A percentile compares a stretch with the other conserved stretches of the same genome.
Evolutionary conservation across 2,329 filamentous ascomycete species (phyloP).

Genomic region (Ophiobolus disseminans): DNA sequence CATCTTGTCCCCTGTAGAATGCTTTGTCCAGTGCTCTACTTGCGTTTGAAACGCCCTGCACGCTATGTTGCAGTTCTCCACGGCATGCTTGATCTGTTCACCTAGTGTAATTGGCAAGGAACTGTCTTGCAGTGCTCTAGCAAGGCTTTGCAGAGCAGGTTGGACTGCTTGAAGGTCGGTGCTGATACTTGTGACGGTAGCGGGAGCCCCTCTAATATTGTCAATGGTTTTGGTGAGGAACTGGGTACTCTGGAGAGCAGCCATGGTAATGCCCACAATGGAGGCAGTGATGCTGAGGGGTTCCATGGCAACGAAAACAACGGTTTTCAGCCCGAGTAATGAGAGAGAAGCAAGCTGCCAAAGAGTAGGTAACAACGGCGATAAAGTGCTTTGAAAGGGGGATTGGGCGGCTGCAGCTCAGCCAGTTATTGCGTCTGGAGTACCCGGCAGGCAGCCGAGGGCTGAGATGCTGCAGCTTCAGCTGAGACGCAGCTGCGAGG

Average conservation of each 20-base stretch:
- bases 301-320: not conserved
- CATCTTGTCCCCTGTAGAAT: conserved; percentile 10
- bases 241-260: conserved; percentile 7
- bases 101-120: not conserved
- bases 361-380: not conserved
- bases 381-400: not conserved
- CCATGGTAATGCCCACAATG: conserved; percentile 4
- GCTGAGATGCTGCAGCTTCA: not conserved
- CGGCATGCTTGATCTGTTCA: not conserved
- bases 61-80: not conserved
- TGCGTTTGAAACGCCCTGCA: not conserved
- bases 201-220: conserved; percentile 5
- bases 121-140: not conserved
- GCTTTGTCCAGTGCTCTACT: conserved; percentile 3
- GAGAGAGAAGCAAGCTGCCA: not conserved
- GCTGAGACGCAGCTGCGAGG: not conserved
- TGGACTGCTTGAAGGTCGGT: not conserved
- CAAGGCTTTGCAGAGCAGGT: not conserved
- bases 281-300: conserved; percentile 5
- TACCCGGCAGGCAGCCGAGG: not conserved
- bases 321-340: not conserved
- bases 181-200: not conserved
- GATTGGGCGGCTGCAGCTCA: not conserved
- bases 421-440: not conserved
- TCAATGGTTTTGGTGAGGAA: conserved; percentile 8